A percentile compares a stretch with the other conserved stretches of the same genome.
phyloP scores from a whole-genome alignment of 176 grass and related monocot species.

The Calamus simplicifolius region DNA sequence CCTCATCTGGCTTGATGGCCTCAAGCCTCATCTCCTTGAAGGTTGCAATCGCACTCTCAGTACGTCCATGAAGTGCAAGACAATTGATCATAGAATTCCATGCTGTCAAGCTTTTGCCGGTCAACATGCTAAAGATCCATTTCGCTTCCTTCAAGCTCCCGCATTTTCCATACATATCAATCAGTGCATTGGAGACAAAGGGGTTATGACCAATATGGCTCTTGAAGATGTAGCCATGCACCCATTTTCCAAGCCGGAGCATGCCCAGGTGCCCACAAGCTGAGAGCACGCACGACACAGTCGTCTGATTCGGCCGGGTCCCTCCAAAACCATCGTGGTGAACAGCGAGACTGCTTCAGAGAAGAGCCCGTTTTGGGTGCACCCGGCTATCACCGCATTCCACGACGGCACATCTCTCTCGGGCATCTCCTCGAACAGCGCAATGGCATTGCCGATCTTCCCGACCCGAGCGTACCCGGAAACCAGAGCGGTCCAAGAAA shows the following conservation, averaged over 20 bases:
- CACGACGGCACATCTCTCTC: slow-evolving; percentile 63
- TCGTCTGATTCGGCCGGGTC: slow-evolving; percentile 45
- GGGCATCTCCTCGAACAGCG: slow-evolving; percentile 53
- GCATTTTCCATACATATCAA: slow-evolving; percentile 90
- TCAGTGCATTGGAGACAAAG: slow-evolving; percentile 54
- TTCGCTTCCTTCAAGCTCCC: slow-evolving; percentile 44
- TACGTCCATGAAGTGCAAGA: slow-evolving; percentile 47
- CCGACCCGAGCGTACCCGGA: slow-evolving; percentile 50
- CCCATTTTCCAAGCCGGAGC: slow-evolving; percentile 51
- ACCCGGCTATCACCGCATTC: slow-evolving; percentile 67
- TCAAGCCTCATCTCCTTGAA: slow-evolving; percentile 40
- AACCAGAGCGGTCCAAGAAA: slow-evolving; percentile 63
- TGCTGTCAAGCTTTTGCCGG: slow-evolving; percentile 37
- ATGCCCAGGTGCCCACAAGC: slow-evolving; percentile 66
- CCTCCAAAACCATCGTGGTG: slow-evolving; percentile 41
- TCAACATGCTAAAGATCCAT: slow-evolving; percentile 53
- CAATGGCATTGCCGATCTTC: slow-evolving; percentile 37
- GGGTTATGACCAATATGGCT: slow-evolving; percentile 40
- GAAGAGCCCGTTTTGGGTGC: slow-evolving; percentile 53
- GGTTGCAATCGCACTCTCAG: slow-evolving; percentile 25
- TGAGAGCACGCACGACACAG: slow-evolving; percentile 50
- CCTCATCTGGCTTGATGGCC: slow-evolving; percentile 50
- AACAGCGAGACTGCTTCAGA: slow-evolving; percentile 41
- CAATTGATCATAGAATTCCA: slow-evolving; percentile 87
- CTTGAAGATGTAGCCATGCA: slow-evolving; percentile 54